phyloP scores from a whole-genome alignment of 768 basidiomycete species.

The Suillus bovinus region DNA sequence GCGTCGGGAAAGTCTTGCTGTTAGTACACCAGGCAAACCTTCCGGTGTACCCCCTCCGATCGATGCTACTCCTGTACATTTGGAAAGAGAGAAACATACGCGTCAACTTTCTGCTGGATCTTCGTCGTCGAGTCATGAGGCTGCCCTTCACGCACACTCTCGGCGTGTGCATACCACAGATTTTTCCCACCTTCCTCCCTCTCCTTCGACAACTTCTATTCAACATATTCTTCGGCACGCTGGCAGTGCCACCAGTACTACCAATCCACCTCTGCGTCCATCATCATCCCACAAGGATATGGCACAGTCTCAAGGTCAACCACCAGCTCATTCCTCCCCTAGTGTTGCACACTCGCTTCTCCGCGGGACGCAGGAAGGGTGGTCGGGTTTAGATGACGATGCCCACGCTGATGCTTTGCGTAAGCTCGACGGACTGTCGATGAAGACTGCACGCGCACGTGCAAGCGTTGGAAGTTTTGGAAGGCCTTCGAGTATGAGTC shows the following conservation, averaged over 20 bases:
- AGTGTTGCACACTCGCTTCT: slow-evolving; percentile 84
- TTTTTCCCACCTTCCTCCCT: slow-evolving; percentile 89
- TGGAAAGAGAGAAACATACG: slow-evolving; percentile 45
- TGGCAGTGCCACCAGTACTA: slow-evolving; percentile 39
- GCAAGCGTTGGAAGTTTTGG: slow-evolving; percentile 77
- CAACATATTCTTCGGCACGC: slow-evolving; percentile 75
- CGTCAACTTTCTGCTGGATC: slow-evolving; percentile 71
- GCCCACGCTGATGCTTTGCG: slow-evolving; percentile 89
- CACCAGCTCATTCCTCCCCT: slow-evolving; percentile 45
- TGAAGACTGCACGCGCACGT: slow-evolving; percentile 73
- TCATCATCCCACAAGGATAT: slow-evolving; percentile 40
- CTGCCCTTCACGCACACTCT: slow-evolving; percentile 43
- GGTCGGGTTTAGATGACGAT: slow-evolving; percentile 85
- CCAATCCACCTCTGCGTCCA: slow-evolving; percentile 35
- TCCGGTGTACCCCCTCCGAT: slow-evolving; percentile 5
- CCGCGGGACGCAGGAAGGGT: slow-evolving; percentile 86
- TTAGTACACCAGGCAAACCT: slow-evolving; percentile 41
- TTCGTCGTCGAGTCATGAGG: slow-evolving; percentile 56
- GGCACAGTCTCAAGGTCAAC: slow-evolving; percentile 33
- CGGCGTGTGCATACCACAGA: slow-evolving; percentile 72
- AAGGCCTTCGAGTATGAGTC: slow-evolving; percentile 62
- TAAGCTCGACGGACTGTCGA: slow-evolving; percentile 87
- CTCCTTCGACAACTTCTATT: slow-evolving; percentile 88
- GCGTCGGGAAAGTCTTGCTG: slow-evolving; percentile 48
- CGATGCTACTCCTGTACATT: slow-evolving; percentile 26